phyloP scores from a whole-genome alignment of 108 stramenopile species.

The Nannochloropsis salina region DNA sequence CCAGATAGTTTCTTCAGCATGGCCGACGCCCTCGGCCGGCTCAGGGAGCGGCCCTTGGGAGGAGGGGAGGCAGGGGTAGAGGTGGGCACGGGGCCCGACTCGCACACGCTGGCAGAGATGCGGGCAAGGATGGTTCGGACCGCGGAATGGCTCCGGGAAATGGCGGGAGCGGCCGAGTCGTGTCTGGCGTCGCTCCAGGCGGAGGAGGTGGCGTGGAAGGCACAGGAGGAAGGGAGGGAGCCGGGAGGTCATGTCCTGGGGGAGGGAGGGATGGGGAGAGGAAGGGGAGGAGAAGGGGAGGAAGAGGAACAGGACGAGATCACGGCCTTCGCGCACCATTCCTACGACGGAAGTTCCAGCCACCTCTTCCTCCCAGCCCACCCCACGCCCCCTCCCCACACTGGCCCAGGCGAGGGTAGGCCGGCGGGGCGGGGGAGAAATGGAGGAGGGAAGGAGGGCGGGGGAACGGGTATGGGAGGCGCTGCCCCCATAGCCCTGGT shows the following conservation, averaged over 20 bases:
- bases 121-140: neutral
- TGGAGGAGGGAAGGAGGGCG: too few relatives aligned
- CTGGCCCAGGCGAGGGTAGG: neutral
- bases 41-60: neutral
- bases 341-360: slow-evolving; percentile 5
- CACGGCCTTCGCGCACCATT: neutral
- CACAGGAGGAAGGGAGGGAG: slow-evolving; percentile 4
- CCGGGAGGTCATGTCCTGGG: too few relatives aligned
- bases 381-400: neutral
- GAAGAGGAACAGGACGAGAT: neutral
- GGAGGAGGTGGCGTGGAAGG: neutral
- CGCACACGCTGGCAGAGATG: neutral
- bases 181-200: neutral
- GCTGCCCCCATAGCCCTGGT: neutral
- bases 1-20: neutral
- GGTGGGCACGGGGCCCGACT: neutral
- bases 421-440: too few relatives aligned
- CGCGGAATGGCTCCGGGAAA: neutral
- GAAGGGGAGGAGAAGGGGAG: too few relatives aligned
- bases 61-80: neutral
- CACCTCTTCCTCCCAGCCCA: neutral
- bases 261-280: too few relatives aligned
- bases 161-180: neutral
- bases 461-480: neutral
- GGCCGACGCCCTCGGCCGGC: neutral